phyloP scores from a whole-genome alignment of 495 filamentous ascomycete species.

The Xanthoparmelia taractica region DNA sequence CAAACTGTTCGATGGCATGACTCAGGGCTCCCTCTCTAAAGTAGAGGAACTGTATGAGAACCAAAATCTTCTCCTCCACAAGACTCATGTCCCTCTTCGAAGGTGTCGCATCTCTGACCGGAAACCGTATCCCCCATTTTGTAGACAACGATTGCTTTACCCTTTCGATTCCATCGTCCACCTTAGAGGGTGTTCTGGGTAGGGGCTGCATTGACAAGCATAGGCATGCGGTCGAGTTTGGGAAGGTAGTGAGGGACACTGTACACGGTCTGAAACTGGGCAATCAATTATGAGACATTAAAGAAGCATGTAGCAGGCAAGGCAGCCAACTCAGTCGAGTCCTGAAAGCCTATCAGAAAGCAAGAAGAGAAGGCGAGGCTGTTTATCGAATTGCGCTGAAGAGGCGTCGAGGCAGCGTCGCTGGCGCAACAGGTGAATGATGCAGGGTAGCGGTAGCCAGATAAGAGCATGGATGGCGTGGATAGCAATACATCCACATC shows the following conservation, averaged over 20 bases:
- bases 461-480: neutral
- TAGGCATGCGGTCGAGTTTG: neutral
- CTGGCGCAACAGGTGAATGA: neutral
- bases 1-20: constrained; percentile 20
- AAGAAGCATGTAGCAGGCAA: too few relatives aligned
- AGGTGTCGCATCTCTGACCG: constrained; percentile 11
- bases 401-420: neutral
- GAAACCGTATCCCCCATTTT: constrained; percentile 23
- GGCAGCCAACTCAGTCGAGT: neutral
- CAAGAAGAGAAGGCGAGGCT: neutral
- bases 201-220: constrained; percentile 13
- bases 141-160: constrained; percentile 17
- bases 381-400: neutral
- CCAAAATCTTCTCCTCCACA: constrained; percentile 18
- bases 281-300: too few relatives aligned
- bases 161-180: constrained; percentile 21
- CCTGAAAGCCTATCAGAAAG: neutral
- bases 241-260: neutral
- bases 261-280: neutral
- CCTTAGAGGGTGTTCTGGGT: constrained; percentile 20
- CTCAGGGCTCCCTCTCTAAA: constrained; percentile 14
- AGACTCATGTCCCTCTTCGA: neutral
- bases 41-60: constrained; percentile 16
- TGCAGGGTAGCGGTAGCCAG: neutral
- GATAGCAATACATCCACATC: too few relatives aligned